Percentiles rank a stretch among this genome's conserved stretches.
Conservation (phyloP, 1,139 yeast genomes). For the Yamadazyma pseudoaaseri region DNA sequence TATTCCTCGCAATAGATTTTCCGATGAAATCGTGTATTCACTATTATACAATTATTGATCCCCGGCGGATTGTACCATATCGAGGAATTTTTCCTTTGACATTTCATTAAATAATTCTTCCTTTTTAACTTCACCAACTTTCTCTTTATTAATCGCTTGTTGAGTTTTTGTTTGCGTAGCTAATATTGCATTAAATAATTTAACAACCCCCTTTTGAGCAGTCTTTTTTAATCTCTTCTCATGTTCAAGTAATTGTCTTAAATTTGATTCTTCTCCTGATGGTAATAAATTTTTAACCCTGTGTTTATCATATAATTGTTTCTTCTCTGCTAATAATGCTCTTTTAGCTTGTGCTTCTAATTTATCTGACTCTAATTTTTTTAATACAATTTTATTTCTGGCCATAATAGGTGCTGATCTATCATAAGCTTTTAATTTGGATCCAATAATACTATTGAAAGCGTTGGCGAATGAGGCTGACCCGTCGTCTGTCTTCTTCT, state of each 20-base stretch:
- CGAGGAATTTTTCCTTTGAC: slow-evolving; percentile 87
- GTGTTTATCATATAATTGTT: slow-evolving; percentile 61
- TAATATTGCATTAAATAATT: slow-evolving; percentile 85
- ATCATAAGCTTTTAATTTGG: slow-evolving; percentile 84
- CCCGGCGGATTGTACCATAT: slow-evolving; percentile 83
- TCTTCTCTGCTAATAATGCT: slow-evolving; percentile 70
- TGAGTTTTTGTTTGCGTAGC: slow-evolving; percentile 71
- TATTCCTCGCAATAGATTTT: no score
- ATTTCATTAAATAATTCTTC: slow-evolving; percentile 74
- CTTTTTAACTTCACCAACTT: slow-evolving; percentile 38
- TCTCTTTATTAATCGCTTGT: slow-evolving; percentile 39
- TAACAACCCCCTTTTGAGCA: slow-evolving; percentile 93
- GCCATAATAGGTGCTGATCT: slow-evolving; percentile 88
- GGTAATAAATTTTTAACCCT: slow-evolving; percentile 72
- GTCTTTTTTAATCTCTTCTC: slow-evolving; percentile 76
- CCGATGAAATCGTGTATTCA: no score
- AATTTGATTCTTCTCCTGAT: slow-evolving; percentile 49
- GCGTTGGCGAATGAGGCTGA: slow-evolving; percentile 78
- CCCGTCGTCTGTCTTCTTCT: slow-evolving; percentile 61
- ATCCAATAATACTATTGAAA: slow-evolving; percentile 77
- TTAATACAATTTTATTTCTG: slow-evolving; percentile 65
- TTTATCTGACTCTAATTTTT: slow-evolving; percentile 76
- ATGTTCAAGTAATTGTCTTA: slow-evolving; percentile 59
- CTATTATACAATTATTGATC: no score
- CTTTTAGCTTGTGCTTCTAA: slow-evolving; percentile 82